Evolutionary conservation across 2,329 filamentous ascomycete species (phyloP), one percentile per base, ranked within the genome.

Genomic region (Pseudogymnoascus sp.): DNA sequence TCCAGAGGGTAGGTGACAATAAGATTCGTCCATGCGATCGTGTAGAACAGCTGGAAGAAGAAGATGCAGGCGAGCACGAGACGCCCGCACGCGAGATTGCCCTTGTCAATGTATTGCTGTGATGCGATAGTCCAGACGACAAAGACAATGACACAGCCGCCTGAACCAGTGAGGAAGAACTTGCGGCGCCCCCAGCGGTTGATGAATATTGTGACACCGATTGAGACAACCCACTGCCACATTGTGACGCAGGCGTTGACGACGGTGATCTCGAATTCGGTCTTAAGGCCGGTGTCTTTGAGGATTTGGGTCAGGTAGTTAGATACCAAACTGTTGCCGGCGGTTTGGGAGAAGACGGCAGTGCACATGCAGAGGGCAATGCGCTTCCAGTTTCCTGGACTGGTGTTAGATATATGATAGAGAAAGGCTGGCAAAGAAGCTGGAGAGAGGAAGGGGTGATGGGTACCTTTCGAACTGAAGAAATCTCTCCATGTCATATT

Each of bases 1-100:
- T 78, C 76, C 0, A 76, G 69, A 1, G 76, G 75, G 57, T 79
- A 79, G 0, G 75, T 75, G 0, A 78, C 75, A 2, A 77, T 71
- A 44, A 78, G 44, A 6, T 75, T 75, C 0, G 74, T 77, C 76
- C 76, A 79, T 1, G 73, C 76, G 35, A 76, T 71, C 0, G 73
- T 76, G 60, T 78, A 78, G 36, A 76, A 76, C 0, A 68, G 71
- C 26, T 76, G 72, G 65, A 76, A 77, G 35, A 77, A 59, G 63
- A 78, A 78, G 61, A 78, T 76, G 61, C 74, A 77, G 0, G 73
- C 74, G 3, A 78, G 64, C 0, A 79, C 75, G 0, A 75, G 65
- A 1, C 72, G 70, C 0, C 74, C 74, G 0, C 68, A 73, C 0
- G 68, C 67, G 0, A 74, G 17, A 3, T 71, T 74, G 3, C 66